phyloP scores from a whole-genome alignment of 495 filamentous ascomycete species.

The Aspergillus bertholletiae region DNA sequence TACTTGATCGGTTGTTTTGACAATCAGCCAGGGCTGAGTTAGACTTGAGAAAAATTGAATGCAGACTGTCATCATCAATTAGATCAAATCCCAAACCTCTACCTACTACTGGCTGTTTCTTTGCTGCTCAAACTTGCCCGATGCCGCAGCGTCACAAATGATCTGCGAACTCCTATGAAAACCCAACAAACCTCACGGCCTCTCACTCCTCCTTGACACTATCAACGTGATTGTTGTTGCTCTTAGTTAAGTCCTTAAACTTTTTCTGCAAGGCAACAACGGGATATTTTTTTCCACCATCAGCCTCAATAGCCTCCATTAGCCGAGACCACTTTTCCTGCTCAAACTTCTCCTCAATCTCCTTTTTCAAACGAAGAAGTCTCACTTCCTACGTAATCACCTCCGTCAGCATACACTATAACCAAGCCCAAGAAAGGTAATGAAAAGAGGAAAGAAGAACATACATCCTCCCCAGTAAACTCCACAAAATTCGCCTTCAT shows the following conservation, averaged over 20 bases:
- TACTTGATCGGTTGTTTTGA: neutral
- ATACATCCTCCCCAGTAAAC: conserved; percentile 16
- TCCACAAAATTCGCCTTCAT: conserved; percentile 25
- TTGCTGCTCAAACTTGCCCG: no score
- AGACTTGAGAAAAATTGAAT: no score
- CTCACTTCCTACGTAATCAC: conserved; percentile 6
- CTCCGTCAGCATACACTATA: no score
- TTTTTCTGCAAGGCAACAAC: conserved; percentile 18
- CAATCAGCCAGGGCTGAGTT: neutral
- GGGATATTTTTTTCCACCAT: conserved; percentile 19
- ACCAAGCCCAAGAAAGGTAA: neutral
- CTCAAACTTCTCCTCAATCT: conserved; percentile 23
- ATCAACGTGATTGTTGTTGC: neutral
- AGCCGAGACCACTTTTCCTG: conserved; percentile 21
- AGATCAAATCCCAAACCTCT: no score
- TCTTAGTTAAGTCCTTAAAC: conserved; percentile 17
- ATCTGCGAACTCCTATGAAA: no score
- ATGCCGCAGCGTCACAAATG: no score
- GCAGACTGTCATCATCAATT: no score
- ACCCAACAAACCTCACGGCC: no score
- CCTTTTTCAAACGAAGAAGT: conserved; percentile 16
- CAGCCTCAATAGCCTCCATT: conserved; percentile 10
- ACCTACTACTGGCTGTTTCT: no score
- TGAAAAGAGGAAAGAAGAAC: conserved; percentile 3
- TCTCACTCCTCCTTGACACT: neutral